Evolutionary conservation across 805 yeast genomes (phyloP).

Genomic region (Yamadazyma tumulicola): DNA sequence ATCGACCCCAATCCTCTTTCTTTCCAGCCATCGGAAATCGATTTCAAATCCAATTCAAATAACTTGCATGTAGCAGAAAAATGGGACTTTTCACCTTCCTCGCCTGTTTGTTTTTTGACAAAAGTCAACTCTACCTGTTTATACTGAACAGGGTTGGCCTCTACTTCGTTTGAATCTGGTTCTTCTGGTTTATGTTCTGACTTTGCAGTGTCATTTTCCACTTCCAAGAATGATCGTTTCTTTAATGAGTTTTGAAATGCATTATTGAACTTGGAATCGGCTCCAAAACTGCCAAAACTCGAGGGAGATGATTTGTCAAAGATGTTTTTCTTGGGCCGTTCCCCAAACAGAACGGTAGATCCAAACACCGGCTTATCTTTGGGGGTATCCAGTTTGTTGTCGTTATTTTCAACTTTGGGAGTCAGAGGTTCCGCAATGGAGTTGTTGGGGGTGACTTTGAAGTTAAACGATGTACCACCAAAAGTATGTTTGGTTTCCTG

Average conservation of each 20-base stretch:
- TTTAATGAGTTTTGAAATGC: conserved; percentile 52
- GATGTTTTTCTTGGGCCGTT: conserved; percentile 22
- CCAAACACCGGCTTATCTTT: conserved; percentile 32
- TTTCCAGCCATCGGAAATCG: conserved; percentile 81
- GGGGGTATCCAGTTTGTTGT: too few relatives aligned
- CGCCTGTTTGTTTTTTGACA: conserved; percentile 76
- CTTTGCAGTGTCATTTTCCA: conserved; percentile 12
- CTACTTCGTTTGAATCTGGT: conserved; percentile 10
- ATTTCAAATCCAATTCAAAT: conserved; percentile 66
- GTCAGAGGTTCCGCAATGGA: conserved; percentile 10
- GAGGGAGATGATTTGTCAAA: conserved; percentile 18
- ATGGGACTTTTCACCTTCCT: conserved; percentile 73
- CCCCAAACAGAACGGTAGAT: conserved; percentile 39
- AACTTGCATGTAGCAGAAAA: conserved; percentile 74
- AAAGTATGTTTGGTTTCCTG: conserved; percentile 17
- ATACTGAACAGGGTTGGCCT: conserved; percentile 22
- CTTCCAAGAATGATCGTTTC: conserved; percentile 59
- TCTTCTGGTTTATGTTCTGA: too few relatives aligned
- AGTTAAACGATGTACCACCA: conserved; percentile 19
- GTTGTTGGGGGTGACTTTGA: conserved; percentile 16
- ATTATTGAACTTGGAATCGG: conserved; percentile 45
- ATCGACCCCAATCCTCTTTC: conserved; percentile 89
- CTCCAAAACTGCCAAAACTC: conserved; percentile 36
- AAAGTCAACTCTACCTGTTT: conserved; percentile 34
- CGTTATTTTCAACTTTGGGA: conserved; percentile 1